Evolutionary conservation across 2,329 filamentous ascomycete genomes (phyloP), one percentile per base, ranked within the genome.

Genomic region (Rhinocladiella similis): DNA sequence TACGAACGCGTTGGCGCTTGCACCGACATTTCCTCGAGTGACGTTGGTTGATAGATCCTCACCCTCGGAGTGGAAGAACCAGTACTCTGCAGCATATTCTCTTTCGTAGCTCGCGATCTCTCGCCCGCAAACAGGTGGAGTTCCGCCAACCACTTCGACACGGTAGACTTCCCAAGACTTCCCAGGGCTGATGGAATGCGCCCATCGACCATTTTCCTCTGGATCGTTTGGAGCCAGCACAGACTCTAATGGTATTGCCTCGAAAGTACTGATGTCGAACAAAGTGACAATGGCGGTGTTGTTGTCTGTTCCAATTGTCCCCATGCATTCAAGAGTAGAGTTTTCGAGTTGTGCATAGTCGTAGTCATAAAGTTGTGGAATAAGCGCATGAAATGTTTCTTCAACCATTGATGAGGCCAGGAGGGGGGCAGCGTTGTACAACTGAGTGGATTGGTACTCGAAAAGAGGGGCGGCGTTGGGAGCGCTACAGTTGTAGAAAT

Each of bases 401-500:
- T 69, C 65, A 54, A 71, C 66, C 3, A 72, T 60, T 12, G 73
- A 54, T 9, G 58, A 53, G 18, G 59, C 61, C 52, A 64, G 65
- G 22, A 56, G 51, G 42, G 67, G 50, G 52, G 67, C 72, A 52
- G 73, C 73, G 41, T 79, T 74, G 59, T 75, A 75, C 2, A 80
- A 69, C 2, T 70, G 71, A 2, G 77, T 78, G n/a, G 73, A 66
- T 19, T 78, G 78, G 9, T 77, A 77, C 35, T 73, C 66, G 7
- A 75, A 64, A 13, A 64, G 56, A 13, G 79, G 77, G 0, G 53
- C 47, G 3, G 51, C 25, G 12, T 49, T 36, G 16, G 22, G 42
- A 35, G 70, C 62, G 1, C 62, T 47, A 60, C 78, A 81, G 14
- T 74, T 76, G 64, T 80, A 81, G 69, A 80, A 81, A 59, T 81